phyloP scores from a whole-genome alignment of 1,139 yeast species.

The Taiozyma sp. region DNA sequence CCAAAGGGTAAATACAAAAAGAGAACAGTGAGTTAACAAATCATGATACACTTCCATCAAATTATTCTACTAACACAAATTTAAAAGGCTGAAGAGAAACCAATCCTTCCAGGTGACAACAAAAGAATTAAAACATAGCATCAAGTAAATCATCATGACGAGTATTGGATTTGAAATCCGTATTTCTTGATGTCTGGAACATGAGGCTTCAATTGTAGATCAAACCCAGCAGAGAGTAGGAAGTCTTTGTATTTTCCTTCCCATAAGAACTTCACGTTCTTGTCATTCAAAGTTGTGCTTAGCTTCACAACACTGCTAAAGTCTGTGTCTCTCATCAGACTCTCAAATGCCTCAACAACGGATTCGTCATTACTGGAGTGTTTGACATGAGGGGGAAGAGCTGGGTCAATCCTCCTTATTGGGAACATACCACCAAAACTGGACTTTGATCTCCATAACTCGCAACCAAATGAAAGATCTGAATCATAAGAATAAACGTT shows the following conservation, averaged over 20 bases:
- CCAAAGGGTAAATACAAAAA: conserved; percentile 31
- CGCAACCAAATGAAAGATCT: conserved; percentile 81
- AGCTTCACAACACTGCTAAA: conserved; percentile 71
- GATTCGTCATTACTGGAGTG: conserved; percentile 31
- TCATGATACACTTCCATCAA: too few relatives aligned
- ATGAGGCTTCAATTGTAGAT: conserved; percentile 21
- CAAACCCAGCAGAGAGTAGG: conserved; percentile 70
- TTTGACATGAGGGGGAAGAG: conserved; percentile 26
- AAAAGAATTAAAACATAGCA: not conserved
- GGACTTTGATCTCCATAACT: conserved; percentile 49
- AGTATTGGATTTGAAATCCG: conserved; percentile 20
- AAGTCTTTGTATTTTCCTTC: conserved; percentile 84
- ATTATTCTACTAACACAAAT: not conserved
- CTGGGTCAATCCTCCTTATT: conserved; percentile 25
- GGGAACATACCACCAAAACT: conserved; percentile 12
- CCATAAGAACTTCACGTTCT: conserved; percentile 66
- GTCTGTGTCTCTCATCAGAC: conserved; percentile 44
- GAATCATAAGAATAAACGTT: conserved; percentile 89
- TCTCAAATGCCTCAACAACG: conserved; percentile 49
- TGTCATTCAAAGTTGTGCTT: conserved; percentile 64
- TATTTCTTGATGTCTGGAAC: conserved; percentile 16
- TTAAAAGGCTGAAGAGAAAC: not conserved
- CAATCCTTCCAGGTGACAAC: not conserved
- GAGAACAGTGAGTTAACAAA: conserved; percentile 18
- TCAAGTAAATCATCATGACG: conserved; percentile 8